Evolutionary conservation across 208 protist species (phyloP), one percentile per base, ranked within the genome.

Genomic region (Crithidia brevicula): DNA sequence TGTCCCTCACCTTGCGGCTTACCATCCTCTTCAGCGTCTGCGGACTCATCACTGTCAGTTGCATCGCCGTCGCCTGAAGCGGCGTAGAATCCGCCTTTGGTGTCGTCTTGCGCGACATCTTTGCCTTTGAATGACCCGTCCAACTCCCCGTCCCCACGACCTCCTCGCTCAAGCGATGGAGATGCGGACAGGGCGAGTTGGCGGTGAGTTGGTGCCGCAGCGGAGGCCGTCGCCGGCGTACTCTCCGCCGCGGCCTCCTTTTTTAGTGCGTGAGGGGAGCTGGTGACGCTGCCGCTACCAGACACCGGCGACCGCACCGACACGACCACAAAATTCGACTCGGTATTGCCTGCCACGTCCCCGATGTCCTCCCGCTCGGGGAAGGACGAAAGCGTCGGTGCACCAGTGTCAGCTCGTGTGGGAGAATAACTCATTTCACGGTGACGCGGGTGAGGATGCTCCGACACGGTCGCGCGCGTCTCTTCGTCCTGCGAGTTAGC

Each of bases 131-230:
- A 7, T 13, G 36, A 7, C 6, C 46, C 47, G 13, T 47, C 34
- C 28, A 16, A 13, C 18, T 22, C 33, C 5, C 18, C 18, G 15
- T 46, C 43, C 0, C 63, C 60, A 43, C 36, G 16, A 59, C 28
- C 23, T 0, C 2, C 28, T 3, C 45, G 31, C 43, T 74, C 69
- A 5, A 45, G 36, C 43, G 69, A 74, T 22, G 28, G 52, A 11
- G 60, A 74, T 0, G 69, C 8, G 6, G 69, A 74, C 0, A 74
- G 25, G n/a, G 53, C 15, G 0, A 74, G 61, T 11, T 62, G 42
- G 0, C 69, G 69, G 33, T 27, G 47, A 1, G 69, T 50, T 13
- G 53, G 30, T 18, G 27, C 50, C n/a, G 8, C 49, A 10, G 31
- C 46, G 31, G 13, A 28, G 36, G 54, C 36, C 13, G 28, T 18